Percentiles rank a stretch among this genome's conserved stretches.
Conservation (phyloP, 2,329 filamentous ascomycete genomes). For the Apiospora saccharicola region DNA sequence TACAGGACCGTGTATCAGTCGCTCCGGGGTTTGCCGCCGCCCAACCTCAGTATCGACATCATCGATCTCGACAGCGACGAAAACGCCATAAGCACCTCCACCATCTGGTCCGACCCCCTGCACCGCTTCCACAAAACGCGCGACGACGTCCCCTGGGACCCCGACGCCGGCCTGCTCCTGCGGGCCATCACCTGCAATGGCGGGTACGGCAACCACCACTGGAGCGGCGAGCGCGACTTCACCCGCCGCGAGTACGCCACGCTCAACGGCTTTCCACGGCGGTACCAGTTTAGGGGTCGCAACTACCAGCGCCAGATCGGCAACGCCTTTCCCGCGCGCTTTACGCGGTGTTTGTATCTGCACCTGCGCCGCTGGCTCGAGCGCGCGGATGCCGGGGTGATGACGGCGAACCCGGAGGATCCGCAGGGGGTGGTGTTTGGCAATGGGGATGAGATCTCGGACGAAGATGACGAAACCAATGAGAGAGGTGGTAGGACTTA, state of each 20-base stretch:
- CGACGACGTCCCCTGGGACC: conserved; percentile 52
- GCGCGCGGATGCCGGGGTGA: conserved; percentile 44
- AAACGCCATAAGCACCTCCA: background rate
- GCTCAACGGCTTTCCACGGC: conserved; percentile 72
- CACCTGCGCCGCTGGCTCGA: conserved; percentile 57
- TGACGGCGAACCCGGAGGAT: background rate
- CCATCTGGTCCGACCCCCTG: conserved; percentile 40
- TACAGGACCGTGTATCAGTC: conserved; percentile 43
- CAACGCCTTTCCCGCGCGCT: conserved; percentile 76
- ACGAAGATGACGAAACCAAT: background rate
- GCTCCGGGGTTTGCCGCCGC: background rate
- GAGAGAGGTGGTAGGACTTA: background rate
- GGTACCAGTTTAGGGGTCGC: conserved; percentile 62
- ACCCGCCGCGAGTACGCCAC: conserved; percentile 73
- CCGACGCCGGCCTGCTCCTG: conserved; percentile 52
- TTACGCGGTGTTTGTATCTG: conserved; percentile 58
- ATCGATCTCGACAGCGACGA: background rate
- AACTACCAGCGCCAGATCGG: conserved; percentile 72
- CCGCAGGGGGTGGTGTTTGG: background rate
- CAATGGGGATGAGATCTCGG: background rate
- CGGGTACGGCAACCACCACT: conserved; percentile 67
- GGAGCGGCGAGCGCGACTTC: conserved; percentile 66
- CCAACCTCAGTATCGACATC: background rate
- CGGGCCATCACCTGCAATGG: conserved; percentile 72
- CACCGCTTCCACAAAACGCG: conserved; percentile 47